Base-by-base conservation (phyloP, 2,329 filamentous ascomycete species). In the Botrytis deweyae region DNA sequence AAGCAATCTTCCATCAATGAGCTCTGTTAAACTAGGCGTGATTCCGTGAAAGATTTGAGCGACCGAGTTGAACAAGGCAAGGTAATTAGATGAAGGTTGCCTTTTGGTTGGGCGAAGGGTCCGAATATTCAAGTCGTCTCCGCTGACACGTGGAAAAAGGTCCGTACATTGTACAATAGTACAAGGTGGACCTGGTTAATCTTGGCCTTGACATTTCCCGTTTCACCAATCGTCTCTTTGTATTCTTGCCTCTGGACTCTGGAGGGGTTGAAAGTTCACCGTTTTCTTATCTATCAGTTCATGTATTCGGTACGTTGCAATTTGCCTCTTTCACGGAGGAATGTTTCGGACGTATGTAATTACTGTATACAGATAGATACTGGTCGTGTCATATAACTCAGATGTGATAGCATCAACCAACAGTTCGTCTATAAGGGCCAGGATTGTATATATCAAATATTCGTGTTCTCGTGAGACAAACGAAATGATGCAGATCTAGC, bases 401-500 rank as follows among this genome's bases (percentile, higher is more conserved):
- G 20, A 29, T 38, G 25, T 46, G 36, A 67, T 55, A 67, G 65
- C 46, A 42, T 40, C 44, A 55, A 55, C 65, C 46, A 29, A n/a
- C 49, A 16, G 49, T 68, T 55, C 40, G 38, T 58, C n/a, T 42
- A 55, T 58, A 42, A 8, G 22, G 22, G 33, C 44, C 52, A 52
- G 59, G 59, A 62, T 71, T 49, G 14, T 33, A 33, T 68, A 40
- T 42, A 42, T 68, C 65, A 12, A 40, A 55, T 49, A 42, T 40
- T 71, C 38, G 58, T 49, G 58, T 65, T 36, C 33, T 38, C 46
- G 49, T 72, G 62, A 59, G 46, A 72, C 62, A 67, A 65, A 67
- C 40, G 70, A 72, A 72, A 58, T 65, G 70, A 67, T 72, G 70
- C 38, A 67, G 46, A 67, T 72, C 70, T 66, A 46, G 38, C 46